A percentile compares a stretch with the other conserved stretches of the same genome.
Conservation (phyloP, 2,329 filamentous ascomycete genomes). For the Penicillium decumbens region DNA sequence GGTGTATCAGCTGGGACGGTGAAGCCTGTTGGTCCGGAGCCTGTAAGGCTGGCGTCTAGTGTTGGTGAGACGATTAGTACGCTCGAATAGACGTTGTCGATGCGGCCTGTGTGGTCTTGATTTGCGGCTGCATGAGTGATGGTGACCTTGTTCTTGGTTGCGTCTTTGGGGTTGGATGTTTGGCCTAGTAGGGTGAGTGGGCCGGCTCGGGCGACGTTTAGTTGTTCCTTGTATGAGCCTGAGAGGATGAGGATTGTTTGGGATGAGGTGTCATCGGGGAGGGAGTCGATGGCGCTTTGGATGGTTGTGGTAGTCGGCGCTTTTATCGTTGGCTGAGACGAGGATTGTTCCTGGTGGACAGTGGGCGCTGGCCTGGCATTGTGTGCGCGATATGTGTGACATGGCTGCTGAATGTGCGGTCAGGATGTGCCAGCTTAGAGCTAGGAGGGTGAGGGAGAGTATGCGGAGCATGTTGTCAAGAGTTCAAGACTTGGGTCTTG, state of each 20-base stretch:
- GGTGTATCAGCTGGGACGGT: conserved; percentile 58
- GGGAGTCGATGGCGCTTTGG: conserved; percentile 47
- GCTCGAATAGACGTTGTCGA: conserved; percentile 61
- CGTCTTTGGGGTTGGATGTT: conserved; percentile 46
- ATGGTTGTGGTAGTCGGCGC: conserved; percentile 37
- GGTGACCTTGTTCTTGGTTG: conserved; percentile 50
- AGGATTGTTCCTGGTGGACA: conserved; percentile 29
- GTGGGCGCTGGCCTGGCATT: conserved; percentile 24
- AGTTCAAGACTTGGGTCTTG: neutral
- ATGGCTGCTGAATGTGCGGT: conserved; percentile 5
- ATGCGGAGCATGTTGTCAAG: conserved; percentile 6
- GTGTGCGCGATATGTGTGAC: neutral
- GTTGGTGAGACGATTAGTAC: conserved; percentile 61
- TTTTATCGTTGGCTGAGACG: conserved; percentile 23
- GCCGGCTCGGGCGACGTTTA: conserved; percentile 60
- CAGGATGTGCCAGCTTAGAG: conserved; percentile 4
- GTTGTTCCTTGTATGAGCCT: conserved; percentile 59
- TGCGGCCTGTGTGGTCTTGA: conserved; percentile 38
- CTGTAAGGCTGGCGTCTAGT: conserved; percentile 58
- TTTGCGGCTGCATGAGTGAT: conserved; percentile 57
- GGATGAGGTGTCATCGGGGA: conserved; percentile 44
- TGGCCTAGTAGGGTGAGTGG: conserved; percentile 61
- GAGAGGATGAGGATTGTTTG: conserved; percentile 57
- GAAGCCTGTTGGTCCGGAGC: conserved; percentile 58
- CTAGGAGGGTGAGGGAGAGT: conserved; percentile 1